Base-by-base conservation (phyloP, 345 rosid genomes). In the Angophora floribunda region DNA sequence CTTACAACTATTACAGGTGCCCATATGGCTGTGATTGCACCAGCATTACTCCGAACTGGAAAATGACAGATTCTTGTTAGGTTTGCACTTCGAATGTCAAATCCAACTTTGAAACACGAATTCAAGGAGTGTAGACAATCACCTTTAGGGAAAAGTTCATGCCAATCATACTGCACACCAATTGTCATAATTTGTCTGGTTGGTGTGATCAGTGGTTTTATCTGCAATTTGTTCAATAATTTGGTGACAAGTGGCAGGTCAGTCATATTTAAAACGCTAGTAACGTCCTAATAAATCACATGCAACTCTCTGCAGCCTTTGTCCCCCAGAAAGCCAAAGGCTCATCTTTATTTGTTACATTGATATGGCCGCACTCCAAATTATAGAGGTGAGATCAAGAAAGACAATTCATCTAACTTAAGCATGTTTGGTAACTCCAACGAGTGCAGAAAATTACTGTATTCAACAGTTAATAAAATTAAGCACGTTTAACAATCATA, bases 11-110 rank as follows among this genome's bases (percentile, higher is more conserved):
- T 94, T 89, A 97, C 94, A 32, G 99, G 99, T 89, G 98, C 91
- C 99, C 99, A 97, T 89, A 97, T 95, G 75, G 99, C 99, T 86
- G 93, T 93, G 89, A 97, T 94, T 49, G 99, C 98, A 91, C 97
- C 99, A 86, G 94, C 96, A 93, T 97, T 97, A 87, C 93, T 97
- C 91, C 94, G 95, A 85, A 96, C 99, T 97, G 91, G 80, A 89
- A 88, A 19, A 91, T 53, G 80, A 90, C 32, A 87, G 57, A 28
- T 36, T n/a, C 87, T 70, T 51, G 7, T 89, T 87, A 91, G 89
- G 86, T 26, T 51, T 88, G 86, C 8, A 85, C 59, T 52, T 50
- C 82, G 86, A 86, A 4, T 10, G 36, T 59, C 36, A 36, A 59
- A 59, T n/a, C 13, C 52, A 80, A 17, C 85, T 52, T 63, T 88